These are phyloP conservation scores for Helicocarpus griseus DNA, from an alignment of 2,329 filamentous ascomycete genomes.

Conservation along the genomic window DNA sequence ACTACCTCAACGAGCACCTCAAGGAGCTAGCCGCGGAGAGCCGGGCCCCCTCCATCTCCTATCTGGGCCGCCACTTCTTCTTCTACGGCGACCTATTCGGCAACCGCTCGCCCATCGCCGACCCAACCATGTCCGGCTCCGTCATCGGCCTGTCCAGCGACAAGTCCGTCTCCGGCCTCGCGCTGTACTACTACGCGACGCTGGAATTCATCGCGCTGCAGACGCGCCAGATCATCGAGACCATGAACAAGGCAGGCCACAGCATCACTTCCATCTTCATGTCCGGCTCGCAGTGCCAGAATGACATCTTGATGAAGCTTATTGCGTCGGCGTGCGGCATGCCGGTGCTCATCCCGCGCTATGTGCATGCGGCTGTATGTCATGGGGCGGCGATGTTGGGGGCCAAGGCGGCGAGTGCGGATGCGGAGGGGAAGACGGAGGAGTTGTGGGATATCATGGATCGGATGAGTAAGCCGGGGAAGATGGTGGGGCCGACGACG, in stretches of 20 bases:
- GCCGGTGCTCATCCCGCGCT: slow-evolving; percentile 86
- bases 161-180: slow-evolving; percentile 76
- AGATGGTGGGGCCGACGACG: slow-evolving; percentile 64
- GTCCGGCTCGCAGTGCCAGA: slow-evolving; percentile 96
- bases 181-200: slow-evolving; percentile 86
- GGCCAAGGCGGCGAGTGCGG: slow-evolving; percentile 86
- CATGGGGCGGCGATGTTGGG: slow-evolving; percentile 98
- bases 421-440: slow-evolving; percentile 68
- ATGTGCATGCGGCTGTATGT: slow-evolving; percentile 90
- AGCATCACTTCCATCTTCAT: slow-evolving; percentile 91
- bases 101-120: slow-evolving; percentile 87
- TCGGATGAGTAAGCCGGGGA: slow-evolving; percentile 88
- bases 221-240: slow-evolving; percentile 86
- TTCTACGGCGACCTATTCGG: slow-evolving; percentile 98
- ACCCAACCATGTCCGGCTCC: slow-evolving; percentile 84
- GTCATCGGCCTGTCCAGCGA: slow-evolving; percentile 81
- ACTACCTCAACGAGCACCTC: slow-evolving; percentile 84
- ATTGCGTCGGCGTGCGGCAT: slow-evolving; percentile 84
- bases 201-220: slow-evolving; percentile 98
- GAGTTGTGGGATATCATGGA: slow-evolving; percentile 96
- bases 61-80: slow-evolving; percentile 88
- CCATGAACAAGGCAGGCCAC: slow-evolving; percentile 88
- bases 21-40: slow-evolving; percentile 61
- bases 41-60: slow-evolving; percentile 67
- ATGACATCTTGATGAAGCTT: slow-evolving; percentile 80